Evolutionary conservation across 1,284 basidiomycete genomes (phyloP).

Genomic region (Paramarasmius palmivorus): DNA sequence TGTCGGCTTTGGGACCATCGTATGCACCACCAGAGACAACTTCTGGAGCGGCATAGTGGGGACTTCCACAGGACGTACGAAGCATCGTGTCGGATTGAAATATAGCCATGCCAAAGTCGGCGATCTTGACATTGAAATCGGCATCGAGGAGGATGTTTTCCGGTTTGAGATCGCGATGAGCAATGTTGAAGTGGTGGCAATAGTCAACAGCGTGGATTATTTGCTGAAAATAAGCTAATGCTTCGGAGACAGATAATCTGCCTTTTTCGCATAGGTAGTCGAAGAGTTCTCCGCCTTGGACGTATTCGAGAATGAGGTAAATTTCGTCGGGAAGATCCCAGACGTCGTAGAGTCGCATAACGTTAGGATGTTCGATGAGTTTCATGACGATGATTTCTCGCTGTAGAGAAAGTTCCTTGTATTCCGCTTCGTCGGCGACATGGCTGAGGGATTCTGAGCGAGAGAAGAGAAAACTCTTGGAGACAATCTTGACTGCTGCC

Average conservation of each 20-base stretch:
- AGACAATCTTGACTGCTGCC: conserved; percentile 97
- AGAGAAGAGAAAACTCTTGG: conserved; percentile 77
- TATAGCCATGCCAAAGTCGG: conserved; percentile 99
- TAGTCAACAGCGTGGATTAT: conserved; percentile 95
- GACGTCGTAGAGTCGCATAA: conserved; percentile 94
- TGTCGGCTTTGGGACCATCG: conserved; percentile 88
- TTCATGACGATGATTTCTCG: conserved; percentile 99
- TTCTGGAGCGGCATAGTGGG: conserved; percentile 98
- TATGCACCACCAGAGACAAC: conserved; percentile 87
- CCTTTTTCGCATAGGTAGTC: conserved; percentile 90
- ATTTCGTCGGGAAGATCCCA: conserved; percentile 94
- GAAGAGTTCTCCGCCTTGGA: conserved; percentile 96
- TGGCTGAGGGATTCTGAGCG: conserved; percentile 68
- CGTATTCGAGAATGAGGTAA: conserved; percentile 95
- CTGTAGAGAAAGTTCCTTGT: conserved; percentile 81
- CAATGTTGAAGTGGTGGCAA: conserved; percentile 96
- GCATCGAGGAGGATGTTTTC: conserved; percentile 92
- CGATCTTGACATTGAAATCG: conserved; percentile 91
- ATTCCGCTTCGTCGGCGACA: conserved; percentile 66
- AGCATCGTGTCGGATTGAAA: conserved; percentile 81
- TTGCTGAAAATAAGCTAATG: conserved; percentile 94
- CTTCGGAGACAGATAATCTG: conserved; percentile 78
- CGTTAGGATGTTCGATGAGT: conserved; percentile 95
- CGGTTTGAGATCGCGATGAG: conserved; percentile 96
- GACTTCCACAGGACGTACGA: conserved; percentile 92